A percentile compares a stretch with the other conserved stretches of the same genome.
These are phyloP conservation scores for Murraya koenigii DNA, from an alignment of 345 rosid species.

Conservation along the genomic window DNA sequence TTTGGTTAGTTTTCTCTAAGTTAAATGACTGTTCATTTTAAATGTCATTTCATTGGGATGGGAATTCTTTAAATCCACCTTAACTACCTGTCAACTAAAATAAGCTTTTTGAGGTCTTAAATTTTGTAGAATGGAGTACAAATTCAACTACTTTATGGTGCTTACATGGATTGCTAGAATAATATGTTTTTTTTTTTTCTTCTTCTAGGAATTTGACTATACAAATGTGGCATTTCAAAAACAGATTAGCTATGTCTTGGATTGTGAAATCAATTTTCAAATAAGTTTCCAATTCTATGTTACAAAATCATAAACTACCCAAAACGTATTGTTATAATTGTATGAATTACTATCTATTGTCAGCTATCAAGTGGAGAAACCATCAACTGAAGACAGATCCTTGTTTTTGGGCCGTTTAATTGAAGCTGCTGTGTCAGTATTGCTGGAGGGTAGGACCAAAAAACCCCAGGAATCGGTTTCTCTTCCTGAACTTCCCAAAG, in stretches of 20 bases:
- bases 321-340: slow-evolving; percentile 14
- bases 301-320: background rate
- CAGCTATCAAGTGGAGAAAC: slow-evolving; percentile 81
- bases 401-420: slow-evolving; percentile 70
- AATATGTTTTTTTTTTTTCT: background rate
- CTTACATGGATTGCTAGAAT: background rate
- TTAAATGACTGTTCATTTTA: background rate
- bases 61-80: background rate
- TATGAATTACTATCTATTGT: slow-evolving; percentile 26
- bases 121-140: background rate
- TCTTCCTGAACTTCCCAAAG: slow-evolving; percentile 82
- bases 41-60: background rate
- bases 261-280: background rate
- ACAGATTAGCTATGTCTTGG: background rate
- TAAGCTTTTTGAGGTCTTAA: background rate
- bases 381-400: slow-evolving; percentile 76
- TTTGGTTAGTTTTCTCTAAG: background rate
- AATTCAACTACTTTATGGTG: background rate
- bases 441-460: slow-evolving; percentile 48
- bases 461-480: slow-evolving; percentile 42
- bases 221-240: slow-evolving; percentile 1
- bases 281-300: background rate
- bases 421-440: slow-evolving; percentile 89
- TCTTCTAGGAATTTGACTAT: background rate
- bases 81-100: background rate